Percentiles rank a stretch among this genome's conserved stretches.
Conservation (phyloP, 495 filamentous ascomycete genomes). For the Glonium stellatum region DNA sequence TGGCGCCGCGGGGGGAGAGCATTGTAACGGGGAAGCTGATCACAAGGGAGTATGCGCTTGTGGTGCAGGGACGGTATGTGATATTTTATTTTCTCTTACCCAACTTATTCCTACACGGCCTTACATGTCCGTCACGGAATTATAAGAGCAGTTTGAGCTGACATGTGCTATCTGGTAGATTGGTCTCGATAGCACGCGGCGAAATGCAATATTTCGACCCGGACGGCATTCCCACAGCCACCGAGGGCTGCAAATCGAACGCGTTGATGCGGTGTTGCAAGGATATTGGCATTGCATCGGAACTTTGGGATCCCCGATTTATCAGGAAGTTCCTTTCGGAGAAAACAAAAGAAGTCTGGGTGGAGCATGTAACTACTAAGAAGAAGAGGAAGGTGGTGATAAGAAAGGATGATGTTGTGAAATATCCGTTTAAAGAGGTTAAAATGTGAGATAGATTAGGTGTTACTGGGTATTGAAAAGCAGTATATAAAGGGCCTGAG, state of each 20-base stretch:
- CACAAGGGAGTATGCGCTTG: constrained; percentile 89
- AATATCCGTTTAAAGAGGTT: constrained; percentile 73
- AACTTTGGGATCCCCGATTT: constrained; percentile 94
- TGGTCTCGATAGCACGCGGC: constrained; percentile 86
- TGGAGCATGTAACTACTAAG: constrained; percentile 76
- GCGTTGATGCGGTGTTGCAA: constrained; percentile 96
- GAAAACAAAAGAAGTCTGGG: constrained; percentile 69
- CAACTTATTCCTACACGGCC: neutral
- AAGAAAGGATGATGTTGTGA: constrained; percentile 73
- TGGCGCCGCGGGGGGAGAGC: constrained; percentile 84
- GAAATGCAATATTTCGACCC: constrained; percentile 92
- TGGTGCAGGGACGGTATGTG: constrained; percentile 80
- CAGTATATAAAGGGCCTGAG: no score
- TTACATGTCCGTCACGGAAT: neutral
- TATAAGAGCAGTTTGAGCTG: neutral
- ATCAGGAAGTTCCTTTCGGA: constrained; percentile 64
- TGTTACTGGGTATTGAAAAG: no score
- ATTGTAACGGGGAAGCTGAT: constrained; percentile 82
- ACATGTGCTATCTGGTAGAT: constrained; percentile 35
- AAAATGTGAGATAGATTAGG: neutral
- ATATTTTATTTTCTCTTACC: neutral
- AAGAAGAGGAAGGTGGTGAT: constrained; percentile 82
- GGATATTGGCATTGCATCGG: constrained; percentile 88
- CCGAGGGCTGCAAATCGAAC: constrained; percentile 95
- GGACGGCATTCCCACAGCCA: constrained; percentile 91